Base-by-base conservation (phyloP, 306 rosid species). In the Vachellia pachyceras region DNA sequence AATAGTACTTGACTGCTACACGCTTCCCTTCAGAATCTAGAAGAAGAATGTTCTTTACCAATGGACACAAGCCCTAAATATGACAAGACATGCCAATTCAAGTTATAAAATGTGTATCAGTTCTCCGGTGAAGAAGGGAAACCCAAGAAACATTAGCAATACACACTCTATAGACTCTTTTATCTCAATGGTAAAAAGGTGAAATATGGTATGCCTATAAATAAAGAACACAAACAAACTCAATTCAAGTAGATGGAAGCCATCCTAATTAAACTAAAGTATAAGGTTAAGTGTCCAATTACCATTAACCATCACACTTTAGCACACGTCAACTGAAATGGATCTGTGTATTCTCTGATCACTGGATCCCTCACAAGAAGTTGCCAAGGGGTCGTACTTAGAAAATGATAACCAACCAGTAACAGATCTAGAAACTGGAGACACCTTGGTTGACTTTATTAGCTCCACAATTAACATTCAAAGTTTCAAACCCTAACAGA, bases 11-110 rank as follows among this genome's bases (percentile, higher is more conserved):
- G 77, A 93, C 98, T 0, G 99, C 99, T 60, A 95, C 98, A 70
- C 98, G 98, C 85, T 93, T 91, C 81, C 98, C 99, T 76, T 95
- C 99, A 1, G 99, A 95, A 74, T 95, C 99, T 39, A 95, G 86
- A 79, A 95, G 94, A 84, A 95, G 98, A 87, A 95, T 93, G 83
- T 89, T 93, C 68, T 93, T 95, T 9, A 95, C 84, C 0, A 91
- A 82, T 72, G 98, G 99, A 85, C 91, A 87, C 29, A 81, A 88
- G n/a, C 90, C 97, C 99, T 95, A 36, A 23, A 85, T 17, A 36
- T 23, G 37, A 45, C 23, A 36, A 44, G 76, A 76, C n/a, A 79
- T 6, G 65, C 49, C 37, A 69, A 23, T 10, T 20, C 29, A 77
- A 54, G 46, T 85, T 78, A 78, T 66, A 41, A 57, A 46, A 64